Conservation (phyloP, 352 stramenopile species). For the Thraustochytrium sp. region DNA sequence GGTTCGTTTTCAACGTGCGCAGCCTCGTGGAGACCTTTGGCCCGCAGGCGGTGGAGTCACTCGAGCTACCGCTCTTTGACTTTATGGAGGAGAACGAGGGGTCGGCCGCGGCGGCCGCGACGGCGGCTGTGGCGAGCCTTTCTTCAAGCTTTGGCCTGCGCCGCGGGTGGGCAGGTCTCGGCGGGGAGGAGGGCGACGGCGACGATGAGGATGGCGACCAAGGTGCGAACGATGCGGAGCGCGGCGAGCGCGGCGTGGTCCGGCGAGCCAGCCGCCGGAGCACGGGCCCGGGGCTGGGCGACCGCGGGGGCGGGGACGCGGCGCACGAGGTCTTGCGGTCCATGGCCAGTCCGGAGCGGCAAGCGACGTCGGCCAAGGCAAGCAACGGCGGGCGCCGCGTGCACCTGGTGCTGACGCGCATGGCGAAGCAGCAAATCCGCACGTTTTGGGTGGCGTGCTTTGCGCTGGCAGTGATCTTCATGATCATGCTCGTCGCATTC, state of each 20-base stretch:
- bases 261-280: too few relatives aligned
- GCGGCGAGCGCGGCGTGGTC: too few relatives aligned
- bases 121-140: not conserved
- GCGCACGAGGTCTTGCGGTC: too few relatives aligned
- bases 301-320: too few relatives aligned
- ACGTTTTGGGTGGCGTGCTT: conserved; percentile 2
- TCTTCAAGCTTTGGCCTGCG: not conserved
- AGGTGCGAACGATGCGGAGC: not conserved
- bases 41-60: not conserved
- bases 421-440: not conserved
- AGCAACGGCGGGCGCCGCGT: conserved; percentile 9
- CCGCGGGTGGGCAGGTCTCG: too few relatives aligned
- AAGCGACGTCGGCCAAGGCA: not conserved
- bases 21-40: conserved; percentile 12
- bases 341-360: not conserved
- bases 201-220: not conserved
- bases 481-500: conserved; percentile 14
- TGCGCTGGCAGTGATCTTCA: not conserved
- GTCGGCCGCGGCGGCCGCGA: not conserved
- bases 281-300: too few relatives aligned
- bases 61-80: conserved; percentile 41
- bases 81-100: conserved; percentile 33
- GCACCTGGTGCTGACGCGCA: conserved; percentile 35
- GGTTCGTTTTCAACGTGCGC: conserved; percentile 26
- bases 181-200: not conserved